Percentiles rank a stretch among this genome's conserved stretches.
Evolutionary conservation across 2,329 filamentous ascomycete species (phyloP).

Genomic region (Alternaria conjuncta): DNA sequence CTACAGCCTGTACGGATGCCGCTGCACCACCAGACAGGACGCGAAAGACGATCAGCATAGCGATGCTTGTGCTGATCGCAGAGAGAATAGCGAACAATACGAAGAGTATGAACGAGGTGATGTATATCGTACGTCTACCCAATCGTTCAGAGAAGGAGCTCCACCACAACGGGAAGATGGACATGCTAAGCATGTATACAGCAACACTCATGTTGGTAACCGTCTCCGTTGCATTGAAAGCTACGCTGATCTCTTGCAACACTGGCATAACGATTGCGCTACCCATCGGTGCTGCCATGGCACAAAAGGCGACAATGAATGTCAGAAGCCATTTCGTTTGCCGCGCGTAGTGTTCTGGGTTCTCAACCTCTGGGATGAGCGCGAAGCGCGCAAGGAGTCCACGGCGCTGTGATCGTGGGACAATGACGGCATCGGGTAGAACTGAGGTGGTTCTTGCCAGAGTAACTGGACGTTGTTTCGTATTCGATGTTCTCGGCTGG

Average conservation of each 20-base stretch:
- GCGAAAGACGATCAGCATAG: conserved; percentile 48
- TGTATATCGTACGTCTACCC: conserved; percentile 46
- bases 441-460: conserved; percentile 41
- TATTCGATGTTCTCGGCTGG: neutral
- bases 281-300: conserved; percentile 79
- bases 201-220: conserved; percentile 51
- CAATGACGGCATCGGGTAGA: conserved; percentile 51
- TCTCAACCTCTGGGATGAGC: conserved; percentile 78
- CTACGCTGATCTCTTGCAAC: conserved; percentile 42
- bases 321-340: conserved; percentile 87
- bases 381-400: conserved; percentile 75
- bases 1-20: conserved; percentile 48
- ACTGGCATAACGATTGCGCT: conserved; percentile 78
- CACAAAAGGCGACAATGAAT: conserved; percentile 75
- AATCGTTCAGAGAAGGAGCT: conserved; percentile 47
- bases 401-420: conserved; percentile 65
- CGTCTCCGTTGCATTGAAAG: conserved; percentile 40
- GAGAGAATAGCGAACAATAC: conserved; percentile 42
- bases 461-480: conserved; percentile 20
- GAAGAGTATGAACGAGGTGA: conserved; percentile 44
- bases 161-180: conserved; percentile 52
- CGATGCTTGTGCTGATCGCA: conserved; percentile 44
- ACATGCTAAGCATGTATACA: conserved; percentile 52
- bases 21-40: conserved; percentile 47
- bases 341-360: conserved; percentile 74